Percentiles rank a stretch among this genome's conserved stretches.
Conservation (phyloP, 2,329 filamentous ascomycete species). For the Ophiocordyceps camponoti-saundersi region DNA sequence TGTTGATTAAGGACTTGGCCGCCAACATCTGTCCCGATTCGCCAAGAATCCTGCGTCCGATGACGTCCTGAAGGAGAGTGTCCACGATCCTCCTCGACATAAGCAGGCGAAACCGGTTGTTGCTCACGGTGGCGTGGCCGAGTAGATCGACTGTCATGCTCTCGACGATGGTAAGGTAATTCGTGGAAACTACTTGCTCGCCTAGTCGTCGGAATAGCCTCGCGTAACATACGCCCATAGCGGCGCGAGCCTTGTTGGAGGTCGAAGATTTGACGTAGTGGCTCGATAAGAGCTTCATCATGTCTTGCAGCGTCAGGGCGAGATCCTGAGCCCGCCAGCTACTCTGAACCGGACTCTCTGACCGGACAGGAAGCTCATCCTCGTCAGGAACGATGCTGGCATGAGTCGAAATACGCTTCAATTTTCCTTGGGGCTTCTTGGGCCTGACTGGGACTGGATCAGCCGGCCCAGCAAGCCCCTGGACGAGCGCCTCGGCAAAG, state of each 20-base stretch:
- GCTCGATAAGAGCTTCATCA: conserved; percentile 60
- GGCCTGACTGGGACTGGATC: conserved; percentile 37
- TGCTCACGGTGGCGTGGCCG: conserved; percentile 55
- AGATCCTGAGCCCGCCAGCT: conserved; percentile 56
- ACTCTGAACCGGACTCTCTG: conserved; percentile 56
- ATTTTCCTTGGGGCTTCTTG: conserved; percentile 52
- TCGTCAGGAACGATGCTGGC: conserved; percentile 50
- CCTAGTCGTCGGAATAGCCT: conserved; percentile 64
- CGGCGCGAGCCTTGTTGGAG: conserved; percentile 64
- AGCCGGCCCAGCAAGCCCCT: conserved; percentile 39
- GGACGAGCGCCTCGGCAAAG: conserved; percentile 67
- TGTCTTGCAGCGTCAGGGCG: conserved; percentile 57
- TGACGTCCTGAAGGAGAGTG: conserved; percentile 65
- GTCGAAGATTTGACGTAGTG: conserved; percentile 70
- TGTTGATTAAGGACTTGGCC: conserved; percentile 67
- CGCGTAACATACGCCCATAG: conserved; percentile 75
- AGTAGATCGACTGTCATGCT: conserved; percentile 70
- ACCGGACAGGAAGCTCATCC: conserved; percentile 49
- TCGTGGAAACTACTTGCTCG: conserved; percentile 64
- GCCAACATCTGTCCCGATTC: conserved; percentile 79
- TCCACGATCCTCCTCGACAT: conserved; percentile 73
- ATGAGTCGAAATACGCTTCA: conserved; percentile 42
- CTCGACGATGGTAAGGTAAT: conserved; percentile 67
- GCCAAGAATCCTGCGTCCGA: conserved; percentile 67
- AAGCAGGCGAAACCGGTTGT: conserved; percentile 77